phyloP scores from a whole-genome alignment of 164 flowering plant genomes.

The Tetracentron sinense region DNA sequence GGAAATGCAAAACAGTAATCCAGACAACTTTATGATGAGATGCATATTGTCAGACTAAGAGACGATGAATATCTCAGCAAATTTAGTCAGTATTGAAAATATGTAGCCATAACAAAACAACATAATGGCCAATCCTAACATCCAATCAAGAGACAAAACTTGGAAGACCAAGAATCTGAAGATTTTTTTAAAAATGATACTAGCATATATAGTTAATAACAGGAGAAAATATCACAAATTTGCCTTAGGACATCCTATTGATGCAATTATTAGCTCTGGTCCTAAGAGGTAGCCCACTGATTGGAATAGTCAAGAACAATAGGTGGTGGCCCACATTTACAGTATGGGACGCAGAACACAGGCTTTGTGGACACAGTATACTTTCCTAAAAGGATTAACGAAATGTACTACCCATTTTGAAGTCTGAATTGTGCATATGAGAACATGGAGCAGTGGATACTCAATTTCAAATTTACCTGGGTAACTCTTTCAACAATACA shows the following conservation, averaged over 20 bases:
- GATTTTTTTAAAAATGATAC: too few relatives aligned
- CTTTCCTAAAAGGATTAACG: too few relatives aligned
- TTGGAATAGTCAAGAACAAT: too few relatives aligned
- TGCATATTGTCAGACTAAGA: neutral
- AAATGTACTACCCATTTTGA: neutral
- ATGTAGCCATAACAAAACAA: neutral
- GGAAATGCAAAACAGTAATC: neutral
- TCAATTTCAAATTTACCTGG: constrained; percentile 39
- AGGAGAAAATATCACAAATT: too few relatives aligned
- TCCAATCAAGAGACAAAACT: too few relatives aligned
- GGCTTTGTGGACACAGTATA: neutral
- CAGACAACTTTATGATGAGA: neutral
- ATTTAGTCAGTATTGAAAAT: neutral
- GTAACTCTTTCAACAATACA: constrained; percentile 89
- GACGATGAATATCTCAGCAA: neutral
- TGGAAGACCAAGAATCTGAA: too few relatives aligned
- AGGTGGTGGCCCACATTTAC: neutral
- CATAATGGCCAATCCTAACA: too few relatives aligned
- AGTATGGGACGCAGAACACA: neutral
- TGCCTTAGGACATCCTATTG: too few relatives aligned
- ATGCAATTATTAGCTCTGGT: too few relatives aligned
- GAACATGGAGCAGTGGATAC: neutral
- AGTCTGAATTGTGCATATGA: neutral
- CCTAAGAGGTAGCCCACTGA: too few relatives aligned
- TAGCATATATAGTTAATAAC: too few relatives aligned